Percentiles rank a stretch among this genome's conserved stretches.
phyloP scores from a whole-genome alignment of 208 protist genomes.

The Leishmania arabica region DNA sequence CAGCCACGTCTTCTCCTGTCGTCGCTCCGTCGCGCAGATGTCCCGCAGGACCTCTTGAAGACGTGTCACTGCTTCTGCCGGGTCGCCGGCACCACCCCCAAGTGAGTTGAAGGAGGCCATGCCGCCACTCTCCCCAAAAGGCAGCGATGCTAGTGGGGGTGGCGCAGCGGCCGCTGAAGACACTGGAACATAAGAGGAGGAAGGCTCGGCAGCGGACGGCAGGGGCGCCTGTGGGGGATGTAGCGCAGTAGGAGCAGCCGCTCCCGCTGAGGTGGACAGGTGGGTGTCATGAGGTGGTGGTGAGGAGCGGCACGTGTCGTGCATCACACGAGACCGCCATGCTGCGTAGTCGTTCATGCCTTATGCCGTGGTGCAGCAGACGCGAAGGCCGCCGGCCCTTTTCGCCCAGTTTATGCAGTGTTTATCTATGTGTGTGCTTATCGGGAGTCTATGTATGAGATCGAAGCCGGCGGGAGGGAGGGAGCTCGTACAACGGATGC shows the following conservation, averaged over 20 bases:
- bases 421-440: background rate
- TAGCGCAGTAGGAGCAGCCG: background rate
- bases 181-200: background rate
- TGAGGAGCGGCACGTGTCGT: background rate
- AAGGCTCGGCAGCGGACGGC: background rate
- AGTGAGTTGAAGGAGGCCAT: background rate
- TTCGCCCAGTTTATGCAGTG: background rate
- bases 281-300: background rate
- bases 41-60: constrained; percentile 34
- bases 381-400: background rate
- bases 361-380: background rate
- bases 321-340: constrained; percentile 27
- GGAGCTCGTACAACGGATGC: background rate
- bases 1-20: constrained; percentile 52
- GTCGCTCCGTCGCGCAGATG: constrained; percentile 48
- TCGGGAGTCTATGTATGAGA: background rate
- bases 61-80: constrained; percentile 1
- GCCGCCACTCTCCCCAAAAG: background rate
- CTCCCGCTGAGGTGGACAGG: background rate
- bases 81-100: background rate
- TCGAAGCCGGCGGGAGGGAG: background rate
- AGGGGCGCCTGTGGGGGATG: background rate
- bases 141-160: background rate
- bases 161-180: constrained; percentile 1
- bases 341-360: constrained; percentile 29